phyloP scores from a whole-genome alignment of 352 stramenopile genomes.

The Phytopythium chamaehyphon region DNA sequence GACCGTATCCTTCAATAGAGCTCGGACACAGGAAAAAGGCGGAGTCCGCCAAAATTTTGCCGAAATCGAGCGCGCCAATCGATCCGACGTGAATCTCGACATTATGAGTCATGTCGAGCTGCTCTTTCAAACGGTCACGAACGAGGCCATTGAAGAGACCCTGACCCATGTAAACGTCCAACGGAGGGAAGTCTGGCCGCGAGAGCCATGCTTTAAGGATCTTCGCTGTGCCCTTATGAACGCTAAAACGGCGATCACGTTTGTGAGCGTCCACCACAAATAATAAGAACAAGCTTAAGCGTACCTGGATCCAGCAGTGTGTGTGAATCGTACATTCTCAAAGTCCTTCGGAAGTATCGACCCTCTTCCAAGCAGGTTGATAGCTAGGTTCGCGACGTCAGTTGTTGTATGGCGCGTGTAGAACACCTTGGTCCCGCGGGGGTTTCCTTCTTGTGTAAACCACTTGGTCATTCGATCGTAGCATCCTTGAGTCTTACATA shows the following conservation, averaged over 20 bases:
- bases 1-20: constrained; percentile 50
- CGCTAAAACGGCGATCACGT: constrained; percentile 14
- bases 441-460: constrained; percentile 47
- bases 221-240: constrained; percentile 40
- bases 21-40: constrained; percentile 55
- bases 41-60: constrained; percentile 31
- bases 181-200: constrained; percentile 29
- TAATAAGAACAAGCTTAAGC: too few species aligned
- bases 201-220: constrained; percentile 54
- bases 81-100: constrained; percentile 17
- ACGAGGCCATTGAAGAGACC: constrained; percentile 12
- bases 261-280: too few species aligned
- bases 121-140: constrained; percentile 13
- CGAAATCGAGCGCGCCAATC: constrained; percentile 26
- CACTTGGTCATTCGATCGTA: constrained; percentile 33
- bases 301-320: constrained; percentile 32
- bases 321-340: constrained; percentile 31
- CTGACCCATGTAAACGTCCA: constrained; percentile 35
- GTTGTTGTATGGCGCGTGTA: constrained; percentile 55
- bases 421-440: constrained; percentile 21
- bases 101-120: constrained; percentile 20
- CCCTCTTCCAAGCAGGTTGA: constrained; percentile 11
- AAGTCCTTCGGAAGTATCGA: constrained; percentile 34
- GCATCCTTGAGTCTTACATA: constrained; percentile 57
- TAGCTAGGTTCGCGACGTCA: constrained; percentile 22